Conservation (phyloP, 495 filamentous ascomycete species). For the Durotheca rogersii region DNA sequence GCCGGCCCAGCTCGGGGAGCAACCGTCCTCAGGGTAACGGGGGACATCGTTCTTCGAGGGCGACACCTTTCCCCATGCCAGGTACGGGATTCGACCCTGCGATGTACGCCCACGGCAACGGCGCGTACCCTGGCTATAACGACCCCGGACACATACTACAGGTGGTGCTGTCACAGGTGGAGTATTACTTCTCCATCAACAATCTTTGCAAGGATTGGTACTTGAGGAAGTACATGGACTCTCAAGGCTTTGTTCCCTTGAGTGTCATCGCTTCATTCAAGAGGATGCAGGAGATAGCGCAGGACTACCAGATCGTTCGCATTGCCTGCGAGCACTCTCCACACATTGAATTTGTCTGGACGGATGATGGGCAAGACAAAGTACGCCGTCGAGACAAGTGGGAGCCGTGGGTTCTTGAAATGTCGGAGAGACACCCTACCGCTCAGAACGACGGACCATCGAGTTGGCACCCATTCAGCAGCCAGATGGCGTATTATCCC, state of each 20-base stretch:
- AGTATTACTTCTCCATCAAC: constrained; percentile 81
- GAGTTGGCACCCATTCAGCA: constrained; percentile 22
- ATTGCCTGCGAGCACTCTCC: constrained; percentile 69
- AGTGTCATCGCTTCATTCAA: constrained; percentile 77
- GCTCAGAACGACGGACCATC: constrained; percentile 46
- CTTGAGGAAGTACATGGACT: constrained; percentile 89
- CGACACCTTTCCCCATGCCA: constrained; percentile 26
- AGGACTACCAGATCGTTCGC: constrained; percentile 71
- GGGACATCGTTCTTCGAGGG: constrained; percentile 28
- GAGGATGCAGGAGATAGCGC: constrained; percentile 69
- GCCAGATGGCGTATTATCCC: constrained; percentile 21
- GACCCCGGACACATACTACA: constrained; percentile 56
- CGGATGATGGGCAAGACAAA: constrained; percentile 74
- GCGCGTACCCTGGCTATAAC: constrained; percentile 61
- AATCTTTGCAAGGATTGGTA: constrained; percentile 95
- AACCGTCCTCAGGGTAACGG: constrained; percentile 21
- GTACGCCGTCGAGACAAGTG: constrained; percentile 76
- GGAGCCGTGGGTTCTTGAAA: constrained; percentile 75
- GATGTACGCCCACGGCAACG: constrained; percentile 60
- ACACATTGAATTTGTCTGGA: constrained; percentile 66
- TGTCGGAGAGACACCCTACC: constrained; percentile 46
- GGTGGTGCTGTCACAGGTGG: constrained; percentile 43
- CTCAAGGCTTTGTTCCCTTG: constrained; percentile 85
- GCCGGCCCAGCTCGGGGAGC: constrained; percentile 24
- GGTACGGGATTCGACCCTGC: constrained; percentile 52